Evolutionary conservation across 179 eudicot species (phyloP).

Genomic region (Drosera spatulata): DNA sequence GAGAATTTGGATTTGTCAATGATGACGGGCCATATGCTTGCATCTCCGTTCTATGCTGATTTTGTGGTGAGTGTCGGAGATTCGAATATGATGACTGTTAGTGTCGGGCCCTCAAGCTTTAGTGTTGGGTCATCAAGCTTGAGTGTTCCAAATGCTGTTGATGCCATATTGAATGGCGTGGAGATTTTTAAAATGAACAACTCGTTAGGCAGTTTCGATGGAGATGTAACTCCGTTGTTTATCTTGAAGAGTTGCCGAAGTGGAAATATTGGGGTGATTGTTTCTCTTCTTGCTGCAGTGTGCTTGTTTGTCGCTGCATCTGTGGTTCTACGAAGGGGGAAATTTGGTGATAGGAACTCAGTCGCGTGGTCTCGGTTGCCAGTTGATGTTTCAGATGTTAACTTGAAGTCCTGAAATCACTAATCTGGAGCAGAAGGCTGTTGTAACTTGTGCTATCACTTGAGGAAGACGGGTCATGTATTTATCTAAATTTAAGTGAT

Average conservation of each 20-base stretch:
- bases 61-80: conserved; percentile 39
- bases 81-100: conserved; percentile 31
- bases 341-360: conserved; percentile 22
- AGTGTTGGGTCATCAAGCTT: conserved; percentile 23
- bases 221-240: conserved; percentile 29
- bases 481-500: too few relatives aligned
- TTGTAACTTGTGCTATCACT: too few relatives aligned
- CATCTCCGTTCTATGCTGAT: conserved; percentile 83
- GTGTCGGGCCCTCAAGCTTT: conserved; percentile 29
- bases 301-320: conserved; percentile 55
- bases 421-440: not conserved
- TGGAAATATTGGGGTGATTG: conserved; percentile 19
- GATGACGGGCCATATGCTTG: conserved; percentile 26
- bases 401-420: conserved; percentile 30
- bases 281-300: conserved; percentile 37
- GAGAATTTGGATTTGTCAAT: conserved; percentile 49
- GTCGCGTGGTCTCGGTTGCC: conserved; percentile 66
- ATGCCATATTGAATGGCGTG: conserved; percentile 73
- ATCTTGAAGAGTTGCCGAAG: conserved; percentile 27
- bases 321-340: conserved; percentile 37
- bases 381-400: conserved; percentile 26
- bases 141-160: conserved; percentile 38
- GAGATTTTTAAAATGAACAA: conserved; percentile 72
- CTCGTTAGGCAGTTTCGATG: conserved; percentile 63
- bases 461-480: too few relatives aligned